Percentiles rank a stretch among this genome's conserved stretches.
Conservation (phyloP, 208 protist genomes). For the Trypanosoma lewisi region DNA sequence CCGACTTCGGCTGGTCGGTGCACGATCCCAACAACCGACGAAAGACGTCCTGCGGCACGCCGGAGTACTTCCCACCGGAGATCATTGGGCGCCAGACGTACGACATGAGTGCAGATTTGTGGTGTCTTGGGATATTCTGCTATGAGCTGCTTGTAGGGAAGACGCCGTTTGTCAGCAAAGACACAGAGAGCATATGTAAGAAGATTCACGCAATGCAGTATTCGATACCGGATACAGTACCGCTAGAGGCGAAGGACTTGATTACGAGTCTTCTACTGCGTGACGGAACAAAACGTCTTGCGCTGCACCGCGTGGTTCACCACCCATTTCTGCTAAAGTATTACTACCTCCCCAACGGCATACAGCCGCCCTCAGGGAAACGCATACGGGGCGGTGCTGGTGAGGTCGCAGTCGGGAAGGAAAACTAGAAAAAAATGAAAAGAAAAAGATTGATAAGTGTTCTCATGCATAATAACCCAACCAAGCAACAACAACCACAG, state of each 20-base stretch:
- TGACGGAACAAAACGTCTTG: slow-evolving; percentile 71
- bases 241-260: slow-evolving; percentile 88
- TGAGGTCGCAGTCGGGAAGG: slow-evolving; percentile 16
- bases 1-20: slow-evolving; percentile 99
- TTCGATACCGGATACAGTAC: slow-evolving; percentile 79
- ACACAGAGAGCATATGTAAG: slow-evolving; percentile 86
- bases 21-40: slow-evolving; percentile 93
- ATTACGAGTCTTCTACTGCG: slow-evolving; percentile 73
- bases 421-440: slow-evolving; percentile 21
- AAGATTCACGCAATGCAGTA: slow-evolving; percentile 92
- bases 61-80: slow-evolving; percentile 99
- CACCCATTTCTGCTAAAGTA: slow-evolving; percentile 90
- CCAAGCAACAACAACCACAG: no score
- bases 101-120: slow-evolving; percentile 92
- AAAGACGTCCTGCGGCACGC: slow-evolving; percentile 96
- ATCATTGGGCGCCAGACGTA: slow-evolving; percentile 93
- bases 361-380: slow-evolving; percentile 78
- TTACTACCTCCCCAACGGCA: slow-evolving; percentile 84
- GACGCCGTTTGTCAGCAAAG: slow-evolving; percentile 92
- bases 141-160: slow-evolving; percentile 96
- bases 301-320: slow-evolving; percentile 74
- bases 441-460: neutral
- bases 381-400: slow-evolving; percentile 38
- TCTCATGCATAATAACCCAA: no score
- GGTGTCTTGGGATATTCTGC: slow-evolving; percentile 96